Evolutionary conservation across 2,329 filamentous ascomycete genomes (phyloP), one percentile per base, ranked within the genome.

Genomic region (Diaporthe helianthi): DNA sequence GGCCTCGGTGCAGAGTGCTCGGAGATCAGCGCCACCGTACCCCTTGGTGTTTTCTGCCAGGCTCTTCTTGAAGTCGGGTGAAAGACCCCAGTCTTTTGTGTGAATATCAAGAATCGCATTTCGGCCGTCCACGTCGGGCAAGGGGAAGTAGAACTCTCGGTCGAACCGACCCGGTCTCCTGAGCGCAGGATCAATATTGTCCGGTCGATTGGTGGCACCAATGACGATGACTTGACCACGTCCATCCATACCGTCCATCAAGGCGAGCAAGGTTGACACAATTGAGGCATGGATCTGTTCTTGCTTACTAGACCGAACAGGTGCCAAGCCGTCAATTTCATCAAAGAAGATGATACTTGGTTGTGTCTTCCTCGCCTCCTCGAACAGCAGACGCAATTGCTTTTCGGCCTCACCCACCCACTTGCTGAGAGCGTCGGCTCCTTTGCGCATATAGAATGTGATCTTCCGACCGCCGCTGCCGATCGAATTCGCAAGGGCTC

Each of bases 331-430:
- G 81, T 99, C 96, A 74, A 99, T 99, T 79, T 99, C 96, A 78
- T 99, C 96, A 75, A 99, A 98, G 83, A 99, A 99, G 79, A 99
- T 99, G 80, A 99, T 99, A 79, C 95, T 98, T 0, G 96, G 96
- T 76, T 99, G 96, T 1, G 92, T 98, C 79, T 94, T 96, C 71
- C 95, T 88, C 19, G 96, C 96, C 80, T 99, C 96, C 75, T 98
- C 96, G 73, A 99, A 99, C 6, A 99, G 86, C 69, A 98, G 83
- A 54, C 96, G 90, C 66, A 99, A 87, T 78, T 99, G 96, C 80
- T 95, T 92, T 81, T 99, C 96, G 12, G 97, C 96, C 80, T 99
- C 96, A 77, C 96, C 96, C 65, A 99, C 96, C 96, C 96, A 99
- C 81, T 99, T 99, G 80, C 94, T 98, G 72, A 99, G 84, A 19